These are phyloP conservation scores for Mycena crocata DNA, from an alignment of 768 basidiomycete genomes.

Conservation along the genomic window DNA sequence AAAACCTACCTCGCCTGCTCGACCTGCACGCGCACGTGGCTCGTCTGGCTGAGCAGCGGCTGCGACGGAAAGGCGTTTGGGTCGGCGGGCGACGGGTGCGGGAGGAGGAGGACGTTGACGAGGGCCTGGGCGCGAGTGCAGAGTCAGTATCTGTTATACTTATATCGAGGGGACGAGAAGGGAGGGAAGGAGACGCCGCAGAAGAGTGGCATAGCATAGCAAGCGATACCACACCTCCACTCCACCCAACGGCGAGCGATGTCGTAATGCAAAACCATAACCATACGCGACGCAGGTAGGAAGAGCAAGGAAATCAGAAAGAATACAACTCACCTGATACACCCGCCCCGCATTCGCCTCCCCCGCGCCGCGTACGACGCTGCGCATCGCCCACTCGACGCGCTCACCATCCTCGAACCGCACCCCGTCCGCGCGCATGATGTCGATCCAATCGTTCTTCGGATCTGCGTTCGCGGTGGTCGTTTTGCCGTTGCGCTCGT, in stretches of 20 bases:
- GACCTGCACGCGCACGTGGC: slow-evolving; percentile 75
- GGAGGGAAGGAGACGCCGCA: too few species aligned
- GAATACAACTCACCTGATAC: slow-evolving; percentile 74
- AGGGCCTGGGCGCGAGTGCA: slow-evolving; percentile 67
- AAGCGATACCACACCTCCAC: too few species aligned
- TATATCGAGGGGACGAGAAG: too few species aligned
- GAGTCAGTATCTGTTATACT: too few species aligned
- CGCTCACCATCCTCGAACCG: slow-evolving; percentile 83
- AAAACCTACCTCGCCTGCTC: slow-evolving; percentile 64
- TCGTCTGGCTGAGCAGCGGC: slow-evolving; percentile 77
- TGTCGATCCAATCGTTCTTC: slow-evolving; percentile 75
- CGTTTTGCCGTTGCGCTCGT: too few species aligned
- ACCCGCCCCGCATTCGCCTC: slow-evolving; percentile 73
- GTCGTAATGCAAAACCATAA: too few species aligned
- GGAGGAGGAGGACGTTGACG: slow-evolving; percentile 71
- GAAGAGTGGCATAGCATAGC: too few species aligned
- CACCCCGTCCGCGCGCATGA: slow-evolving; percentile 80
- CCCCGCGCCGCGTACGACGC: slow-evolving; percentile 69
- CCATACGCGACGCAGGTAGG: slow-evolving; percentile 1
- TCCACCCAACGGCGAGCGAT: too few species aligned
- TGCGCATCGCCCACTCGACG: slow-evolving; percentile 80
- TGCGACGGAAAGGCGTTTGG: slow-evolving; percentile 25
- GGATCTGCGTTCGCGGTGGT: too few species aligned
- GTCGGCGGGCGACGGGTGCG: slow-evolving; percentile 73
- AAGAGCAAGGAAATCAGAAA: neutral